phyloP scores from a whole-genome alignment of 2,329 filamentous ascomycete genomes.

The Talaromyces piceae region DNA sequence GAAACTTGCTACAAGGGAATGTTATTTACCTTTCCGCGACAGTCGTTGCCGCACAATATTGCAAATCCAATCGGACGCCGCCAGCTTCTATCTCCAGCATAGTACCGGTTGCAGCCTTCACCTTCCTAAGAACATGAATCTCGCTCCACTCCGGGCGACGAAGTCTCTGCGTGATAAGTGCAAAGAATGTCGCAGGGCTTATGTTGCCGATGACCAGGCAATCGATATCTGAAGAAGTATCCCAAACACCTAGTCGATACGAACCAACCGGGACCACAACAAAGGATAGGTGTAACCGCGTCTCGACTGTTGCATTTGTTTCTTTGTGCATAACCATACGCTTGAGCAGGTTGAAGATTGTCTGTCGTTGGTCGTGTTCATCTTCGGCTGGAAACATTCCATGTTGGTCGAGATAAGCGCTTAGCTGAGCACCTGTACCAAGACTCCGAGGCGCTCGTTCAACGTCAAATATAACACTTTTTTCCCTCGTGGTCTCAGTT shows the following conservation, averaged over 20 bases:
- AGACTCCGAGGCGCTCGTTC: background rate
- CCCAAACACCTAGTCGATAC: slow-evolving; percentile 58
- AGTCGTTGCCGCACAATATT: slow-evolving; percentile 55
- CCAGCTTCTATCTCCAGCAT: slow-evolving; percentile 58
- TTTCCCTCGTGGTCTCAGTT: background rate
- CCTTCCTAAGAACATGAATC: slow-evolving; percentile 49
- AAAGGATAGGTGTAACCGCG: slow-evolving; percentile 28
- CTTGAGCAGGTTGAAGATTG: slow-evolving; percentile 5
- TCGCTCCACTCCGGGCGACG: slow-evolving; percentile 38
- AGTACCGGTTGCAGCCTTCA: slow-evolving; percentile 52
- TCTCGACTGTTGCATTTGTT: slow-evolving; percentile 17
- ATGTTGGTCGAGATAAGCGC: background rate
- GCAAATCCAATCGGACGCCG: slow-evolving; percentile 55
- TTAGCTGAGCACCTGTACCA: background rate
- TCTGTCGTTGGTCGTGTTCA: background rate
- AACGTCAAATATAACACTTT: background rate
- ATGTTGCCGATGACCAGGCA: slow-evolving; percentile 58
- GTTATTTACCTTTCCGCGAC: slow-evolving; percentile 45
- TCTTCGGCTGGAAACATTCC: slow-evolving; percentile 7
- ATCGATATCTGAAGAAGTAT: slow-evolving; percentile 54
- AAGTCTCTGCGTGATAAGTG: slow-evolving; percentile 50
- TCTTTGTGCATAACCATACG: slow-evolving; percentile 10
- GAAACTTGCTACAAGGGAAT: background rate
- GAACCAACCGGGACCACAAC: slow-evolving; percentile 58
- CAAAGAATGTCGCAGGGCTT: slow-evolving; percentile 55